A percentile compares a stretch with the other conserved stretches of the same genome.
Evolutionary conservation across 1,139 yeast genomes (phyloP).

Genomic region (Candida mesenterica): DNA sequence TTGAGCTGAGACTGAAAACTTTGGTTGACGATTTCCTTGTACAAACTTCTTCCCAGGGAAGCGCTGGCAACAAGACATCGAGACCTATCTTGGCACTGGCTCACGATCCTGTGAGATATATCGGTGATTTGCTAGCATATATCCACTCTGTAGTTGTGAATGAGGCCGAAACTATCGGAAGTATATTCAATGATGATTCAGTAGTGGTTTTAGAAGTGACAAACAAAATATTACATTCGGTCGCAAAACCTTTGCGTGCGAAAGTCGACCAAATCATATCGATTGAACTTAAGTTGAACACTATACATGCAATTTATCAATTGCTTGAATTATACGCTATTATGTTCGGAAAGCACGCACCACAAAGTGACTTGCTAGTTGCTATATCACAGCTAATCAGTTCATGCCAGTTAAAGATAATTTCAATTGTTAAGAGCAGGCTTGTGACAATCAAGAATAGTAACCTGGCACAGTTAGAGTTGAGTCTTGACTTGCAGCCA

Average conservation of each 20-base stretch:
- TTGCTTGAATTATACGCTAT: constrained; percentile 64
- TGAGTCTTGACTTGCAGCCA: constrained; percentile 53
- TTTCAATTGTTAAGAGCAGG: constrained; percentile 38
- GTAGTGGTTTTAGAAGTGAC: constrained; percentile 10
- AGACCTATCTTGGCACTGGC: constrained; percentile 66
- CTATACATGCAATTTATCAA: constrained; percentile 58
- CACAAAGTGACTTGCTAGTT: constrained; percentile 17
- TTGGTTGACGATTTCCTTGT: constrained; percentile 58
- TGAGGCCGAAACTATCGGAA: constrained; percentile 74
- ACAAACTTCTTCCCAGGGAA: constrained; percentile 30
- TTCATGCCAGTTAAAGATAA: constrained; percentile 41
- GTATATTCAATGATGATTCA: constrained; percentile 26
- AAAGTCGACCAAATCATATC: constrained; percentile 69
- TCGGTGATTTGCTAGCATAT: constrained; percentile 88
- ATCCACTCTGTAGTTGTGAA: constrained; percentile 86
- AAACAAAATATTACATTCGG: constrained; percentile 46
- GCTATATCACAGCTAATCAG: constrained; percentile 26
- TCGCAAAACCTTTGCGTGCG: constrained; percentile 44
- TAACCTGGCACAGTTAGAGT: constrained; percentile 42
- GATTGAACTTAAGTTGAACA: constrained; percentile 57
- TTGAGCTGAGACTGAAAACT: constrained; percentile 55
- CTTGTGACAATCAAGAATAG: constrained; percentile 41
- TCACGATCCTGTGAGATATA: constrained; percentile 77
- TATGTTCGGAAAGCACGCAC: constrained; percentile 58
- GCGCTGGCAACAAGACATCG: constrained; percentile 3